A percentile compares a stretch with the other conserved stretches of the same genome.
phyloP scores from a whole-genome alignment of 2,329 filamentous ascomycete species.

The Apiospora koreana region DNA sequence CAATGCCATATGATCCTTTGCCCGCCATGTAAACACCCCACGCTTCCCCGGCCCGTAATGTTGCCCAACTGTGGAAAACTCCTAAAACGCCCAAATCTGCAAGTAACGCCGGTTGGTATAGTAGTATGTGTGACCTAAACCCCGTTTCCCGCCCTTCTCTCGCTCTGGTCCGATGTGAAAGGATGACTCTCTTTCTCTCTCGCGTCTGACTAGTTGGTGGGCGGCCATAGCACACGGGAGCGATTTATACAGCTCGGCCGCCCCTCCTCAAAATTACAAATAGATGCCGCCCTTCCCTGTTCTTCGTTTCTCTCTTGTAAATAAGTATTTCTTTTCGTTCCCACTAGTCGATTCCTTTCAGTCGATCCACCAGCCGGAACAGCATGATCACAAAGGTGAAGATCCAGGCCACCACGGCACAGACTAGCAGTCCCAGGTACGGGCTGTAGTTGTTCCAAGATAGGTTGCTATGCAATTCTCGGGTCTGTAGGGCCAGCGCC shows the following conservation, averaged over 20 bases:
- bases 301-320: not conserved
- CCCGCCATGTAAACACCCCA: not conserved
- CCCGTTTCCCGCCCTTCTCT: not conserved
- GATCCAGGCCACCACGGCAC: constrained; percentile 15
- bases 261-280: not conserved
- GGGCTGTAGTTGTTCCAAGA: not conserved
- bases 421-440: constrained; percentile 7
- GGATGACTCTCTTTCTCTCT: not conserved
- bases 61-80: not conserved
- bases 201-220: not conserved
- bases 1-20: not conserved
- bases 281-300: not conserved
- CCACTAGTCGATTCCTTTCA: constrained; percentile 15
- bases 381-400: constrained; percentile 17
- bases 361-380: constrained; percentile 15
- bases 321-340: not conserved
- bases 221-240: not conserved
- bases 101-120: constrained; percentile 9
- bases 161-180: not conserved
- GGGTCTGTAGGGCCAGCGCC: constrained; percentile 81
- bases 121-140: not conserved
- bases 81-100: not conserved
- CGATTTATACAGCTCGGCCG: not conserved
- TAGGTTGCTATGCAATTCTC: not conserved
- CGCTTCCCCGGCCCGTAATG: not conserved